Evolutionary conservation across 2,329 filamentous ascomycete genomes (phyloP).

Genomic region (Aspergillus pseudonomiae): DNA sequence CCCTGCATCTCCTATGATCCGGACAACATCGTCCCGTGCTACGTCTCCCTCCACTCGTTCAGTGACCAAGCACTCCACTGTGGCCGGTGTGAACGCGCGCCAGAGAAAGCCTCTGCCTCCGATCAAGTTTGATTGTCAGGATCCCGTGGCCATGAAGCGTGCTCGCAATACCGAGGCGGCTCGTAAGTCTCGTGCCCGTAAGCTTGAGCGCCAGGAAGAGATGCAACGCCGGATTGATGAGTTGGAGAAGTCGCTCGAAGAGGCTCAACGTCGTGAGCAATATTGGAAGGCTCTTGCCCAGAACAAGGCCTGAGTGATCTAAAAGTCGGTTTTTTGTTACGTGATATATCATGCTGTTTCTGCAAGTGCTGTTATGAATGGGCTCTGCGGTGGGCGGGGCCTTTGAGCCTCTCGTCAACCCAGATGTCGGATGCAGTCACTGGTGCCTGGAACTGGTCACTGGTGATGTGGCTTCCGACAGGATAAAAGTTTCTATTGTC

Average conservation of each 20-base stretch:
- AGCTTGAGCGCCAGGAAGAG: slow-evolving; percentile 73
- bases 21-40: slow-evolving; percentile 45
- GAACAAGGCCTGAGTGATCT: slow-evolving; percentile 20
- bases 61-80: slow-evolving; percentile 66
- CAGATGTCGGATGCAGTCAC: slow-evolving; percentile 30
- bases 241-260: slow-evolving; percentile 55
- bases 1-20: slow-evolving; percentile 32
- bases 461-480: slow-evolving; percentile 25
- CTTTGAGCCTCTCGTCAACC: slow-evolving; percentile 34
- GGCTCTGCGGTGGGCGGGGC: slow-evolving; percentile 39
- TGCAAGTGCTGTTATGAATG: slow-evolving; percentile 20
- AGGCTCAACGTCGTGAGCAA: slow-evolving; percentile 40
- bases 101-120: slow-evolving; percentile 80
- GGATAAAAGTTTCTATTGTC: slow-evolving; percentile 34
- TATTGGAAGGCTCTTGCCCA: slow-evolving; percentile 41
- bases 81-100: slow-evolving; percentile 71
- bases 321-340: slow-evolving; percentile 23
- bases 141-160: slow-evolving; percentile 84
- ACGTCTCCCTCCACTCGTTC: slow-evolving; percentile 45
- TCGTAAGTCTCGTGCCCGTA: slow-evolving; percentile 87
- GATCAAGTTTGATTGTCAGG: slow-evolving; percentile 73
- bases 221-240: slow-evolving; percentile 74
- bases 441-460: slow-evolving; percentile 14
- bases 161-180: slow-evolving; percentile 91
- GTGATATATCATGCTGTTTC: slow-evolving; percentile 24